These are phyloP conservation scores for Pisolithus orientalis DNA, from an alignment of 768 basidiomycete genomes.

Conservation along the genomic window DNA sequence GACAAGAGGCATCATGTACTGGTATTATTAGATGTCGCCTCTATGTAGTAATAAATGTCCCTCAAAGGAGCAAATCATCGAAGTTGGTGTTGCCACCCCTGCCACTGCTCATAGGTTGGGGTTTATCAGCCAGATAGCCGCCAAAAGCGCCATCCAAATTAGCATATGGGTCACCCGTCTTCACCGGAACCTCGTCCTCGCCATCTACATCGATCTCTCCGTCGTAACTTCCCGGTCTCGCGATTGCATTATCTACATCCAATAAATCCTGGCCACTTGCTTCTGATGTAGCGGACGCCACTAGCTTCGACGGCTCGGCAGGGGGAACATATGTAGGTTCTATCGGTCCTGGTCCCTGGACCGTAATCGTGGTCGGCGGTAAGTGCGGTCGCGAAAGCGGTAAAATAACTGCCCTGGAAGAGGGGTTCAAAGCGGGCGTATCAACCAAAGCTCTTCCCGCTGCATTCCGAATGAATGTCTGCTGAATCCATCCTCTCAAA, in stretches of 20 bases:
- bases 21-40: background rate
- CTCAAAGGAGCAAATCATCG: slow-evolving; percentile 65
- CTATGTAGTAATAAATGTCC: background rate
- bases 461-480: slow-evolving; percentile 94
- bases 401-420: slow-evolving; percentile 69
- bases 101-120: slow-evolving; percentile 49
- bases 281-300: slow-evolving; percentile 24
- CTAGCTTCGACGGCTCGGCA: slow-evolving; percentile 24
- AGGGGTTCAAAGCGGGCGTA: slow-evolving; percentile 82
- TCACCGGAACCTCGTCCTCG: slow-evolving; percentile 32
- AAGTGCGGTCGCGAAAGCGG: slow-evolving; percentile 49
- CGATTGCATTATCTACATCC: slow-evolving; percentile 7
- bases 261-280: slow-evolving; percentile 14
- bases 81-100: slow-evolving; percentile 41
- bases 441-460: slow-evolving; percentile 77
- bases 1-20: background rate
- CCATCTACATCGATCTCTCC: slow-evolving; percentile 23
- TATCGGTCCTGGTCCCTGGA: slow-evolving; percentile 50
- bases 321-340: slow-evolving; percentile 24
- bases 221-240: slow-evolving; percentile 4
- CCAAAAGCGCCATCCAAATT: slow-evolving; percentile 74
- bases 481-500: slow-evolving; percentile 9
- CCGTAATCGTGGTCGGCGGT: slow-evolving; percentile 36
- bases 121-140: slow-evolving; percentile 66
- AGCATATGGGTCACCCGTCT: slow-evolving; percentile 68